Evolutionary conservation across 169 alveolate species (phyloP).

Genomic region (Eimeria maxima): DNA sequence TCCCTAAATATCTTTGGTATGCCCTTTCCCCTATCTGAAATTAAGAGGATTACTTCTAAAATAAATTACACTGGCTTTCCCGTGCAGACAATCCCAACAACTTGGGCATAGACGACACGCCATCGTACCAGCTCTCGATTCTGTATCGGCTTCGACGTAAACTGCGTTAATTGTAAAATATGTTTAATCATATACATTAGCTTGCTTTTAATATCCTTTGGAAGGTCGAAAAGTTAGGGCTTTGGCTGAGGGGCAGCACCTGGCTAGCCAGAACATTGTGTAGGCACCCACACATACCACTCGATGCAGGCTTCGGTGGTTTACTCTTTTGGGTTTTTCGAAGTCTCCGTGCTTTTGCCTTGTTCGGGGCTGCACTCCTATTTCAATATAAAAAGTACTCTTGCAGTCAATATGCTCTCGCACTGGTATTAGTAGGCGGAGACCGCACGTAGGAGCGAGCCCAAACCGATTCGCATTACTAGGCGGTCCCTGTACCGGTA

Average conservation of each 20-base stretch:
- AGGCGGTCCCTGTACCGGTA: too few relatives aligned
- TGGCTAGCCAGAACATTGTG: background rate
- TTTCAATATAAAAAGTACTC: background rate
- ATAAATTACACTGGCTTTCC: background rate
- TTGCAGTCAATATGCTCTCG: background rate
- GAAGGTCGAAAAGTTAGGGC: background rate
- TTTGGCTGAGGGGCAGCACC: background rate
- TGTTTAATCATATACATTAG: background rate
- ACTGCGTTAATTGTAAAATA: background rate
- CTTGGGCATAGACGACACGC: background rate
- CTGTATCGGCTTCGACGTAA: background rate
- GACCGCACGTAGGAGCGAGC: too few relatives aligned
- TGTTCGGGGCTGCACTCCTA: background rate
- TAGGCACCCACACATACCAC: background rate
- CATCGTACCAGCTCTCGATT: background rate
- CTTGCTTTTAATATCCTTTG: background rate
- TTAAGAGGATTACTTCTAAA: background rate
- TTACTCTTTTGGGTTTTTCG: background rate
- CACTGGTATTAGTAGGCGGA: too few relatives aligned
- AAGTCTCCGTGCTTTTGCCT: background rate
- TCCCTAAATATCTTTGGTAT: background rate
- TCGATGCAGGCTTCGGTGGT: background rate
- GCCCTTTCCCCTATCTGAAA: background rate
- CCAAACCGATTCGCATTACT: too few relatives aligned
- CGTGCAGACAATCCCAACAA: slow-evolving; percentile 18